phyloP scores from a whole-genome alignment of 352 stramenopile species.

The Phytophthora pluvialis region DNA sequence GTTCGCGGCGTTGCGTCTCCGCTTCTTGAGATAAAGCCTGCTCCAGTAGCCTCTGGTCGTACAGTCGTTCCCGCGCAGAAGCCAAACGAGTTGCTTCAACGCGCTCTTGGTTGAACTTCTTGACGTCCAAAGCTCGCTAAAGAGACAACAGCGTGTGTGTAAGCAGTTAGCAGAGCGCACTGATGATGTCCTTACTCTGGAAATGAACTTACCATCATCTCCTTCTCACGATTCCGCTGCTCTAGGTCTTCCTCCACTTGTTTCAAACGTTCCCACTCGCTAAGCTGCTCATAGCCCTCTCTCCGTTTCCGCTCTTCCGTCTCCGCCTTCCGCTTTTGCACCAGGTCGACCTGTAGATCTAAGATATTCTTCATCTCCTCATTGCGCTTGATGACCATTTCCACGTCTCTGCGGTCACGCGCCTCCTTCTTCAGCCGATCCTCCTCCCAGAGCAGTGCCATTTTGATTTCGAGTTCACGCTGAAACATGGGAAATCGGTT shows the following conservation, averaged over 20 bases:
- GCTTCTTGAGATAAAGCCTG: slow-evolving; percentile 67
- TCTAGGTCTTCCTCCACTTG: slow-evolving; percentile 73
- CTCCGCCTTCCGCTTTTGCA: slow-evolving; percentile 53
- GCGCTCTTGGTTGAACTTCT: slow-evolving; percentile 76
- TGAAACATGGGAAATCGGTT: slow-evolving; percentile 16
- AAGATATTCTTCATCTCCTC: slow-evolving; percentile 79
- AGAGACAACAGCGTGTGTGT: not conserved
- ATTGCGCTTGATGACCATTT: slow-evolving; percentile 55
- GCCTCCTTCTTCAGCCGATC: slow-evolving; percentile 82
- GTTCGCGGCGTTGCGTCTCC: slow-evolving; percentile 60
- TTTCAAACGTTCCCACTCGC: slow-evolving; percentile 66
- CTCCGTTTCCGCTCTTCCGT: slow-evolving; percentile 44
- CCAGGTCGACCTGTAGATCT: slow-evolving; percentile 75
- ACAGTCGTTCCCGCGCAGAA: slow-evolving; percentile 66
- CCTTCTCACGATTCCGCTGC: slow-evolving; percentile 51
- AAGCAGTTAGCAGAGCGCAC: not conserved
- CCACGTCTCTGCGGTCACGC: slow-evolving; percentile 59
- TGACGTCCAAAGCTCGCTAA: slow-evolving; percentile 72
- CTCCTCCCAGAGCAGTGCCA: slow-evolving; percentile 77
- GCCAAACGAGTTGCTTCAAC: slow-evolving; percentile 50
- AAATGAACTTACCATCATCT: slow-evolving; percentile 48
- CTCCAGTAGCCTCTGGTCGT: slow-evolving; percentile 66
- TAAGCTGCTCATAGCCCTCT: slow-evolving; percentile 62
- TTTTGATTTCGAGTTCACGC: slow-evolving; percentile 52
- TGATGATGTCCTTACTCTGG: not conserved